Base-by-base conservation (phyloP, 83 land plant genomes). In the Larix sibirica region DNA sequence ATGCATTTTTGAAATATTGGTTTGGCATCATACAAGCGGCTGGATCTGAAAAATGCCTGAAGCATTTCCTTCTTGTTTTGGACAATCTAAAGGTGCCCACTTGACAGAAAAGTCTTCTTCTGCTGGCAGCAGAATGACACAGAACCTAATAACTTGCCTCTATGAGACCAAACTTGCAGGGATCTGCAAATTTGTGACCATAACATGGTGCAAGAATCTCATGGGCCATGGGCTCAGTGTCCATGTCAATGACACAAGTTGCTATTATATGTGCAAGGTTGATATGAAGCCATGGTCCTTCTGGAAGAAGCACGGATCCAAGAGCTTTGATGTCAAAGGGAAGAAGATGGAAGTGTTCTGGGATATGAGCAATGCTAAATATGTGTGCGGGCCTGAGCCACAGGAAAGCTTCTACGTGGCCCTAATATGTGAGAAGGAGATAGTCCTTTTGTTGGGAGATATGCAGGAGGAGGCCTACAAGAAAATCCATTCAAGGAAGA, bases 151-250 rank as follows among this genome's bases (percentile, higher is more conserved):
- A 17, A 88, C 97, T 6, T 96, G 97, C 80, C 79, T 94, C 12
- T 97, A 95, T 74, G 90, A 91, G 82, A 90, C 88, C 60, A 90
- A 83, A 80, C 84, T 91, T 1, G 81, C 77, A 1, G 87, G 90
- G 16, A 80, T 71, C 17, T 89, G 91, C 40, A 84, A 94, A 84
- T 87, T 89, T 24, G 89, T 97, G 23, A 92, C 95, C 0, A 66
- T 97, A 61, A 94, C 96, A 56, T 97, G 99, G 99, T 86, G 89
- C 83, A 95, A 91, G 87, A 88, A 83, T 83, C 62, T 94, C 77
- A 95, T 95, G 90, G 98, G 99, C 77, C 96, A 95, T 44, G 95
- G 94, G 7, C 85, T 97, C 10, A 84, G 90, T 80, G 87, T 97
- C 38, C 86, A 84, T 10, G 89, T 97, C 7, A 95, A 95, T 61